Base-by-base conservation (phyloP, 1,139 yeast species). In the Debaryomyces sp. region DNA sequence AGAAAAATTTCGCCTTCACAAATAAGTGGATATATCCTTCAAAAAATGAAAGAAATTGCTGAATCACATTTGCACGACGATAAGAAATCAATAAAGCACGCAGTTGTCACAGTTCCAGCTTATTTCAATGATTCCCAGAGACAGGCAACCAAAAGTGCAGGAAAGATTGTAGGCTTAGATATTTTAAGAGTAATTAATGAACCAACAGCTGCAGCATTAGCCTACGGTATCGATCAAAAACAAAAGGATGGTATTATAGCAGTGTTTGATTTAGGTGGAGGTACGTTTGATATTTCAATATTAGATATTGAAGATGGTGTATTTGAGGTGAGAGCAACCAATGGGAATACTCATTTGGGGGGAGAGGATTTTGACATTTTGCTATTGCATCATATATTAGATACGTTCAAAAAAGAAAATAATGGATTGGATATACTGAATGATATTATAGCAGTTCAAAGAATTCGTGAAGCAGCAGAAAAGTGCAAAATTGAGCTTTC, bases 31-130 rank as follows among this genome's bases (percentile, higher is more conserved):
- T 92, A 91, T 68, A 86, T 94, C 55, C 82, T 94, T 66, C 91
- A 90, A 84, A 94, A 94, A 81, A 87, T 87, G 92, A 92, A 92
- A 83, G 97, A 89, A 78, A 90, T 96, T 57, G 98, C 98, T 58
- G 97, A 92, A 74, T 84, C 87, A 52, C 86, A 88, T 77, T 78
- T 92, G 60, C 94, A 95, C 71, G n/a, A n/a, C n/a, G 47, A 44
- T 12, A 17, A 32, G 32, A 90, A 89, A 80, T 63, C 85, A 41
- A 91, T 88, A 62, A 70, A 64, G 64, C 88, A 89, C 70, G 97
- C 99, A 51, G 92, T 87, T 10, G 86, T 87, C 15, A 87, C 94
- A 0, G 92, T 87, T 1, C 94, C 94, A 17, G 92, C 92, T 0
- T 87, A 87, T 64, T 87, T 87, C 64, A 85, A 86, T 64, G 92